Conservation (phyloP, 306 rosid species). For the Urtica urens region DNA sequence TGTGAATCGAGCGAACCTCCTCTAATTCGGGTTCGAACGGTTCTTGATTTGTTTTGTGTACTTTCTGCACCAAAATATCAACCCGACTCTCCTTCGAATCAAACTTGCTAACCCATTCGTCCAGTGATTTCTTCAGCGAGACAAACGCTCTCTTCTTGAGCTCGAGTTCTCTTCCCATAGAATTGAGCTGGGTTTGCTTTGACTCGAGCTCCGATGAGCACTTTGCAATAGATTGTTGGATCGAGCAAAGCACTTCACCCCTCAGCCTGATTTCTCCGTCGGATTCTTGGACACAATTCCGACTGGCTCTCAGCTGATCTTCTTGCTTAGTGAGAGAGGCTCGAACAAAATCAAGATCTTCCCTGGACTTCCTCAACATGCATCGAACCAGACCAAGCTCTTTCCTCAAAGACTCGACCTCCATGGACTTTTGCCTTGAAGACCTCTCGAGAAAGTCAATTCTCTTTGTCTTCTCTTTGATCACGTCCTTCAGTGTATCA, state of each 20-base stretch:
- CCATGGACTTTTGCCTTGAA: not conserved
- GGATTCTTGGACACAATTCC: not conserved
- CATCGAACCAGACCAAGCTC: constrained; percentile 8
- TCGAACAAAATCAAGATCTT: not conserved
- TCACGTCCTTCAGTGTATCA: not conserved
- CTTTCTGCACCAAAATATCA: not conserved
- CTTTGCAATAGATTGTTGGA: not conserved
- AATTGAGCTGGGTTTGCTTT: not conserved
- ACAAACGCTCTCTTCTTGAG: not conserved
- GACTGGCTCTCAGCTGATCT: not conserved
- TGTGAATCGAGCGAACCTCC: constrained; percentile 8
- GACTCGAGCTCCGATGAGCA: not conserved
- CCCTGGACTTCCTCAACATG: constrained; percentile 9
- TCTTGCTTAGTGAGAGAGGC: constrained; percentile 3
- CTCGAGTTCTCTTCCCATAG: not conserved
- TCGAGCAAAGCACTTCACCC: constrained; percentile 5
- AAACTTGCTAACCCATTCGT: not conserved
- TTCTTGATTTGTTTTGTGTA: constrained; percentile 3
- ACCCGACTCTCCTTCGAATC: constrained; percentile 5
- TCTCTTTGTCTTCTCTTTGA: constrained; percentile 16
- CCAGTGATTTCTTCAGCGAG: constrained; percentile 7
- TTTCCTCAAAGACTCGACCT: constrained; percentile 1
- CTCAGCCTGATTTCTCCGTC: constrained; percentile 1
- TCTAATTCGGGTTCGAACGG: not conserved
- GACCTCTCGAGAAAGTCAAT: constrained; percentile 6